Base-by-base conservation (phyloP, 306 rosid species). In the Mucuna pruriens region DNA sequence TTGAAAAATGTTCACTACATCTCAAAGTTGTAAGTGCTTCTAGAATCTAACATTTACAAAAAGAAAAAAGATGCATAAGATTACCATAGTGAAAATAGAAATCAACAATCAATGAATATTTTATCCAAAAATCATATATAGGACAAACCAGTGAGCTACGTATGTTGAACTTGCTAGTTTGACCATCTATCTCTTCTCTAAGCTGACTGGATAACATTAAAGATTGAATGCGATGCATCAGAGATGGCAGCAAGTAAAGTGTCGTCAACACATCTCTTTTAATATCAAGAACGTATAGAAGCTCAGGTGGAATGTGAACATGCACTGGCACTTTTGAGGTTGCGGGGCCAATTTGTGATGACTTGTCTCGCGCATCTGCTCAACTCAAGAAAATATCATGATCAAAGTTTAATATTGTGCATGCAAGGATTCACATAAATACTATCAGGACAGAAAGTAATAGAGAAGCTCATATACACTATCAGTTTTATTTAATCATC, bases 281-380 rank as follows among this genome's bases (percentile, higher is more conserved):
- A 42, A 95, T 38, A 79, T 92, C 86, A 60, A 94, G 78, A 55
- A 80, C 68, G 70, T 66, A 74, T 26, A 95, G 76, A 84, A 95
- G 98, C 91, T 95, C 99, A 0, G 99, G 93, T 75, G 99, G 99
- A 84, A 95, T 87, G 73, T 88, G 89, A 78, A 86, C 97, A 85
- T 89, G 87, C 36, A 82, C 89, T 9, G 91, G 92, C 78, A 88
- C 71, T 81, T 86, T 93, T 77, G 66, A 76, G 77, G 25, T 60
- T 82, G 34, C 62, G 2, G 17, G 60, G 38, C 87, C 90, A 69
- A 26, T 44, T 88, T 79, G 70, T 57, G 75, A 84, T 45, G 80
- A 71, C 85, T 91, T 87, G 20, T 78, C 84, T 61, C 40, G 46
- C 38, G 51, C 82, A 82, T 83, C 98, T 90, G 86, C 75, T 54